Conservation (phyloP, 495 filamentous ascomycete species). For the Trichoderma gamsii region DNA sequence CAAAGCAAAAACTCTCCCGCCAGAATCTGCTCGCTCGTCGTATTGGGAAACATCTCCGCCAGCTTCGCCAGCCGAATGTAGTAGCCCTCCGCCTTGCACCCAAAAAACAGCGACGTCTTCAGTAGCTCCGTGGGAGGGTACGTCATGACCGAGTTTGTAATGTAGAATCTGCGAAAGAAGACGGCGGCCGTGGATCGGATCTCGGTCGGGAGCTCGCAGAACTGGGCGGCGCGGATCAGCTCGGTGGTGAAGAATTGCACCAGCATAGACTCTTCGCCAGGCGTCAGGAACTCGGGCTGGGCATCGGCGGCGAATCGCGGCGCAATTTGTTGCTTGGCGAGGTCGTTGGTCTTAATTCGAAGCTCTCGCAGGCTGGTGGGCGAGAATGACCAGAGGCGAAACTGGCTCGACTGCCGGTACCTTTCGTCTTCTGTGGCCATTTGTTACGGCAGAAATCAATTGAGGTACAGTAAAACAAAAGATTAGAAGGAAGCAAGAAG, state of each 20-base stretch:
- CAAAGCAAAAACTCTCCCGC: conserved; percentile 87
- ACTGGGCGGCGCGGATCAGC: conserved; percentile 66
- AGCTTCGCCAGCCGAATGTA: conserved; percentile 64
- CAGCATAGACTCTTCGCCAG: conserved; percentile 76
- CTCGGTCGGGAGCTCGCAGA: conserved; percentile 70
- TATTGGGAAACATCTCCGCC: conserved; percentile 52
- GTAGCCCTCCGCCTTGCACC: conserved; percentile 82
- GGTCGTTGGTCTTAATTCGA: conserved; percentile 67
- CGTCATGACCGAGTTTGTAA: conserved; percentile 89
- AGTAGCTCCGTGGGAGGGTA: conserved; percentile 85
- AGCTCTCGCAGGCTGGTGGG: conserved; percentile 59
- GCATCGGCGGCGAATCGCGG: conserved; percentile 31
- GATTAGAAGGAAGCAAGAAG: neutral
- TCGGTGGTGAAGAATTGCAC: conserved; percentile 73
- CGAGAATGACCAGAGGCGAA: conserved; percentile 88
- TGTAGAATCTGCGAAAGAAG: conserved; percentile 90
- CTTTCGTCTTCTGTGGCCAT: conserved; percentile 73
- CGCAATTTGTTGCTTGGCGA: conserved; percentile 65
- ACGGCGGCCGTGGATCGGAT: conserved; percentile 87
- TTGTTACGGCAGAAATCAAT: neutral
- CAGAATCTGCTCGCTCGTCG: conserved; percentile 69
- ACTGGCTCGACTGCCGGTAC: conserved; percentile 89
- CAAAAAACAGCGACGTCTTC: conserved; percentile 81
- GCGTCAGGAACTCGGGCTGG: conserved; percentile 64
- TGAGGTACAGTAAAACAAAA: neutral